Evolutionary conservation across 2,329 filamentous ascomycete genomes (phyloP).

Genomic region (Pseudogymnoascus sp.): DNA sequence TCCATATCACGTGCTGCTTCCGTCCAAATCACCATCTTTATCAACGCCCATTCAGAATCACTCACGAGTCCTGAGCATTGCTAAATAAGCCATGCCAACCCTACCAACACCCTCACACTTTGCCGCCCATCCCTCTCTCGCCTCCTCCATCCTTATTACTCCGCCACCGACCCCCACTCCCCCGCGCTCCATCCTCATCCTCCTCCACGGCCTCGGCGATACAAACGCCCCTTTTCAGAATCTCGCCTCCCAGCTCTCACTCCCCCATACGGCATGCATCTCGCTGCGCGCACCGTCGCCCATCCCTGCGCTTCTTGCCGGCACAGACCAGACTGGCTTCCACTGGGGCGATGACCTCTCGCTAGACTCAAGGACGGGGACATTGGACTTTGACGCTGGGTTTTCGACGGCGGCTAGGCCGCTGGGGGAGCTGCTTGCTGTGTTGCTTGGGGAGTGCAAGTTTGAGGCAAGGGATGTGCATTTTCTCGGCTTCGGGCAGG

Average conservation of each 20-base stretch:
- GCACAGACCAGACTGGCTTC: slow-evolving; percentile 32
- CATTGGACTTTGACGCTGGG: slow-evolving; percentile 47
- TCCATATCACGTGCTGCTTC: neutral
- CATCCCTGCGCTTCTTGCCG: slow-evolving; percentile 45
- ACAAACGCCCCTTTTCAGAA: slow-evolving; percentile 49
- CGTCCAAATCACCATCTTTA: neutral
- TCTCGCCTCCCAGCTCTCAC: slow-evolving; percentile 50
- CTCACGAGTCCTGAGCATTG: neutral
- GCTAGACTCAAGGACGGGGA: slow-evolving; percentile 44
- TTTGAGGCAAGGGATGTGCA: slow-evolving; percentile 43
- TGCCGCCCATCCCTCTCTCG: slow-evolving; percentile 34
- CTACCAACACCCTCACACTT: slow-evolving; percentile 39
- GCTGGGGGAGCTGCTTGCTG: slow-evolving; percentile 38
- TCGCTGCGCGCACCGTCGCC: slow-evolving; percentile 53
- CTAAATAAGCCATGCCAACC: neutral
- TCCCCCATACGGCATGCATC: slow-evolving; percentile 59
- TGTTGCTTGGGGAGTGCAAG: slow-evolving; percentile 41
- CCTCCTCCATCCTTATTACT: slow-evolving; percentile 19
- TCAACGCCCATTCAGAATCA: neutral
- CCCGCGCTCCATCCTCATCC: slow-evolving; percentile 55
- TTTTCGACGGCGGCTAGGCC: slow-evolving; percentile 38
- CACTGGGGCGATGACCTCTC: slow-evolving; percentile 55
- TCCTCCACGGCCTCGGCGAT: slow-evolving; percentile 64
- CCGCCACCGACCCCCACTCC: slow-evolving; percentile 31
- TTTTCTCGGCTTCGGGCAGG: slow-evolving; percentile 50